Percentiles rank a stretch among this genome's conserved stretches.
Conservation (phyloP, 2,329 filamentous ascomycete genomes). For the Xylariaceae sp. region DNA sequence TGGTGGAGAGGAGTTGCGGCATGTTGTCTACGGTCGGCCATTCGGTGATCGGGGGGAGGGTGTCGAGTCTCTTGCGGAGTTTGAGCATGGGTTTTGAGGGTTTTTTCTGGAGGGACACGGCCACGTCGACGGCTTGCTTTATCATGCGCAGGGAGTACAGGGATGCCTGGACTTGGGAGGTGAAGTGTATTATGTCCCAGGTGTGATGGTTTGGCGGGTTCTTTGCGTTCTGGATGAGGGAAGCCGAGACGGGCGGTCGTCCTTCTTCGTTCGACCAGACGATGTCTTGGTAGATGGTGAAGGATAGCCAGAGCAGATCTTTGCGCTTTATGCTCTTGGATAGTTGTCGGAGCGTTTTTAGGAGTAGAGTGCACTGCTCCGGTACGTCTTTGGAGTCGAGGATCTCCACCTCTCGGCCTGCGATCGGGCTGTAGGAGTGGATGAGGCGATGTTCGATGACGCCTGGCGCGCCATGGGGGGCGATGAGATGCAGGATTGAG, state of each 20-base stretch:
- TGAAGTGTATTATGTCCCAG: constrained; percentile 58
- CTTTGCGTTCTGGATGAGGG: constrained; percentile 28
- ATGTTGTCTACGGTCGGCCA: constrained; percentile 28
- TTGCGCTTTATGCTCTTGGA: constrained; percentile 9
- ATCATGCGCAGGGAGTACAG: constrained; percentile 58
- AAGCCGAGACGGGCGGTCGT: constrained; percentile 31
- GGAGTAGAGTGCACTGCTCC: constrained; percentile 24
- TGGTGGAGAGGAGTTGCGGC: constrained; percentile 12
- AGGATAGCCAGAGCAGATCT: constrained; percentile 32
- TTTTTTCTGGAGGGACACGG: constrained; percentile 10
- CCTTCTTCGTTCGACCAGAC: constrained; percentile 30
- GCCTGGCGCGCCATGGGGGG: not conserved
- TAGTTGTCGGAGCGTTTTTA: constrained; percentile 25
- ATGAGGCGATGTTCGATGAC: constrained; percentile 39
- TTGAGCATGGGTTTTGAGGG: constrained; percentile 15
- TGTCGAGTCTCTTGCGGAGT: constrained; percentile 19
- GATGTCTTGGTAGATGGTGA: constrained; percentile 37
- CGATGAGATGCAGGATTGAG: constrained; percentile 29
- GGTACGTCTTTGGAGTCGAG: constrained; percentile 19
- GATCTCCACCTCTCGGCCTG: constrained; percentile 33
- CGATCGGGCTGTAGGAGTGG: constrained; percentile 15
- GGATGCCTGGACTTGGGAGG: constrained; percentile 54
- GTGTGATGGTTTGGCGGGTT: constrained; percentile 29
- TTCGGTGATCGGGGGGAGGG: constrained; percentile 23
- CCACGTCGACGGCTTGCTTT: constrained; percentile 42